phyloP scores from a whole-genome alignment of 768 basidiomycete species.

The Auriscalpium orientale region DNA sequence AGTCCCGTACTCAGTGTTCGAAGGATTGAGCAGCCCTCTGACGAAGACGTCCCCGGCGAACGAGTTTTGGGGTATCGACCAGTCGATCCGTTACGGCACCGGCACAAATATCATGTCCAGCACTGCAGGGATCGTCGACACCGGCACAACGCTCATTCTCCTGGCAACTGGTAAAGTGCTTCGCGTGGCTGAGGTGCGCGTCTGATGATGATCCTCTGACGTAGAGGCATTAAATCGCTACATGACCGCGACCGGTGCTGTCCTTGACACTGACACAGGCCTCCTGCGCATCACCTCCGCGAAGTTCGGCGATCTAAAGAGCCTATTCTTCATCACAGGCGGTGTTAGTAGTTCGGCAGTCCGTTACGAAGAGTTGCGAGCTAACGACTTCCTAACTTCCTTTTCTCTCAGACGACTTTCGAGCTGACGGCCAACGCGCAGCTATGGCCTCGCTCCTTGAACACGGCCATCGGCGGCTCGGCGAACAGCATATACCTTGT shows the following conservation, averaged over 20 bases:
- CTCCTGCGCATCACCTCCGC: conserved; percentile 22
- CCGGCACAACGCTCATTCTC: conserved; percentile 28
- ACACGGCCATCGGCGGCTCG: conserved; percentile 36
- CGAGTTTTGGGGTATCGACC: conserved; percentile 28
- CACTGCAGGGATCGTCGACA: conserved; percentile 29
- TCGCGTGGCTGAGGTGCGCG: background rate
- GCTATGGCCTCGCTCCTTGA: conserved; percentile 35
- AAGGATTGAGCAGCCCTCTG: conserved; percentile 15
- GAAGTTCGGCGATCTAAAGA: conserved; percentile 24
- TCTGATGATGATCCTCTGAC: too few species aligned
- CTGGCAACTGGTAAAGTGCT: conserved; percentile 20
- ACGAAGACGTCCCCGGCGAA: conserved; percentile 25
- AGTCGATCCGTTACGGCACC: conserved; percentile 23
- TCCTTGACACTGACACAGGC: conserved; percentile 23
- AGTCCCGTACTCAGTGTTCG: too few species aligned
- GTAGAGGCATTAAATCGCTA: conserved; percentile 26
- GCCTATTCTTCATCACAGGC: conserved; percentile 26
- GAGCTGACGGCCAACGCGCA: conserved; percentile 36
- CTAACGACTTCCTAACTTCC: too few species aligned
- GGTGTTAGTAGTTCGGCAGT: conserved; percentile 10
- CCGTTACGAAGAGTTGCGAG: too few species aligned
- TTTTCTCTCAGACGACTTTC: conserved; percentile 21
- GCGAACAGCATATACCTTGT: conserved; percentile 30
- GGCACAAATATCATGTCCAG: conserved; percentile 17
- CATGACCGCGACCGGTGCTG: conserved; percentile 25